Conservation (phyloP, 495 filamentous ascomycete genomes). For the Hypoxylon lienhwacheense region DNA sequence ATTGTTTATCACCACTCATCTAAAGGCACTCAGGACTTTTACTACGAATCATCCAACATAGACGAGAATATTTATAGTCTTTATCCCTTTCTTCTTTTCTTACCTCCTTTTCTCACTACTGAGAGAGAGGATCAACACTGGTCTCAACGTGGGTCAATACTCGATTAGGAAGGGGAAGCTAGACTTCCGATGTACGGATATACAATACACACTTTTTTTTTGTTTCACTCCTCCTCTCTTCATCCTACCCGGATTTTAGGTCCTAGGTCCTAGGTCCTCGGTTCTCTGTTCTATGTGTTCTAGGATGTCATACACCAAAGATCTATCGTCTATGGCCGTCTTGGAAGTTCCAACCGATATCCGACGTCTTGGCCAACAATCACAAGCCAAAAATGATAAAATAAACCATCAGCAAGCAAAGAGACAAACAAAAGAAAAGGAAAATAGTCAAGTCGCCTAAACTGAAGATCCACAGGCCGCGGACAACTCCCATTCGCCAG, state of each 20-base stretch:
- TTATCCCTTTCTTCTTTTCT: not conserved
- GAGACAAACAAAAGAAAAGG: not conserved
- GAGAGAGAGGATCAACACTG: constrained; percentile 11
- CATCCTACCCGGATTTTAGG: constrained; percentile 18
- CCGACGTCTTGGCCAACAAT: constrained; percentile 24
- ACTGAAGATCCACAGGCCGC: constrained; percentile 21
- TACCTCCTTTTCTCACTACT: constrained; percentile 14
- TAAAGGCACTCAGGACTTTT: too few species aligned
- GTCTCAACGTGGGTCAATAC: constrained; percentile 25
- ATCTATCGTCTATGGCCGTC: constrained; percentile 26
- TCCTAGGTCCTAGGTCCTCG: too few species aligned
- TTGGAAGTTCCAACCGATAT: constrained; percentile 22
- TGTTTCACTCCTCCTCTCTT: not conserved
- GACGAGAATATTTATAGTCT: constrained; percentile 2
- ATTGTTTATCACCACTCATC: constrained; percentile 9
- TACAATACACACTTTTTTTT: constrained; percentile 1
- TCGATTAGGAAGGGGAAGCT: constrained; percentile 34
- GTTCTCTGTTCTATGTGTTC: too few species aligned
- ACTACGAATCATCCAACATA: constrained; percentile 3
- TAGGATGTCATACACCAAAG: constrained; percentile 3
- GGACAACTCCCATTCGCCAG: constrained; percentile 33
- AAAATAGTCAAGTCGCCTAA: not conserved
- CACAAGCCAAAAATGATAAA: constrained; percentile 29
- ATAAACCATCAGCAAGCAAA: not conserved
- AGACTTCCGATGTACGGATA: constrained; percentile 25